Evolutionary conservation across 2,329 filamentous ascomycete species (phyloP).

Genomic region (Drechslerella stenobrocha): DNA sequence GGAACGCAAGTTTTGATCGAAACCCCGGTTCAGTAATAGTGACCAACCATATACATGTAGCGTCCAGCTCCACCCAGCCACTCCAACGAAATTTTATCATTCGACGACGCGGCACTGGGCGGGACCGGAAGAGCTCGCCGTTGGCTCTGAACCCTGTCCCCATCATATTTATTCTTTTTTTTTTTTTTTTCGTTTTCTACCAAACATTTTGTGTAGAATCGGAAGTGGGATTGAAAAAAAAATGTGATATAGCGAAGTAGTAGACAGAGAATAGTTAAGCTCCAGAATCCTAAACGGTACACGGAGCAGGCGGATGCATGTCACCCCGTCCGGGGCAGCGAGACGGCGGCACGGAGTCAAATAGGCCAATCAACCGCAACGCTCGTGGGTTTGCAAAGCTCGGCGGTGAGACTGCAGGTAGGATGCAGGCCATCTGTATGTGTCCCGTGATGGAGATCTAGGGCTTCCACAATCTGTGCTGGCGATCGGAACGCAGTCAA

Average conservation of each 20-base stretch:
- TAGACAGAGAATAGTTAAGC: no score
- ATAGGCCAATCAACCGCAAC: background rate
- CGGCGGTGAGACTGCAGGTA: slow-evolving; percentile 2
- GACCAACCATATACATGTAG: background rate
- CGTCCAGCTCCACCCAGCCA: slow-evolving; percentile 23
- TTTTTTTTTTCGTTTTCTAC: no score
- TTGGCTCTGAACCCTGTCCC: background rate
- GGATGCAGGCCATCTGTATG: slow-evolving; percentile 1
- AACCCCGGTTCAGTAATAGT: background rate
- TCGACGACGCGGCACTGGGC: slow-evolving; percentile 3
- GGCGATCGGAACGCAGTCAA: no score
- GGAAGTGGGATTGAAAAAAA: background rate
- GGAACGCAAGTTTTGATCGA: slow-evolving; percentile 9
- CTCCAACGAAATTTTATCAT: slow-evolving; percentile 20
- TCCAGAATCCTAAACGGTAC: background rate
- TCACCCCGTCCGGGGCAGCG: background rate
- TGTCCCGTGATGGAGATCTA: background rate
- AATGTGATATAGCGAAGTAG: background rate
- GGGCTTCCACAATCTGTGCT: no score
- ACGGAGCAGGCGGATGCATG: background rate
- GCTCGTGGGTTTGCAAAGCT: background rate
- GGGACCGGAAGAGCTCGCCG: slow-evolving; percentile 22
- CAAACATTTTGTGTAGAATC: no score
- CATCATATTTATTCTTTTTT: slow-evolving; percentile 14
- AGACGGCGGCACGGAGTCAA: background rate